Conservation (phyloP, 345 rosid species). For the Brassica carinata region DNA sequence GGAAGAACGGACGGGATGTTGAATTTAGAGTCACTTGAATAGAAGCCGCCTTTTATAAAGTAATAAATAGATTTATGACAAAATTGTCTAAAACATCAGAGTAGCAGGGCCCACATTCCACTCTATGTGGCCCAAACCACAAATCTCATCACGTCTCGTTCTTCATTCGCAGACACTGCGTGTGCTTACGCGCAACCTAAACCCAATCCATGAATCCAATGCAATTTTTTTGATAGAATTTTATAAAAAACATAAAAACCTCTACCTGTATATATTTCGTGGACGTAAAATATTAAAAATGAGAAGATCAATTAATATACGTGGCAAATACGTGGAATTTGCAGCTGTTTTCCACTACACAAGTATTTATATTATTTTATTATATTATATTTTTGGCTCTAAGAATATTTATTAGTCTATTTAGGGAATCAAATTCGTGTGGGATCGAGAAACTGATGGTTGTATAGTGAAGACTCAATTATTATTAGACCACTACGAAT, state of each 20-base stretch:
- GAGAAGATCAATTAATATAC: not conserved
- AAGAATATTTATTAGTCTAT: slow-evolving; percentile 8
- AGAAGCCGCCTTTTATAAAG: not conserved
- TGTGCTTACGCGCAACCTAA: slow-evolving; percentile 8
- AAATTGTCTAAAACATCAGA: not conserved
- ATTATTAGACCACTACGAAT: not conserved
- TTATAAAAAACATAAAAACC: not conserved
- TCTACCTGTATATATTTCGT: not conserved
- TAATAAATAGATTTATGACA: not conserved
- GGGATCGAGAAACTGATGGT: not conserved
- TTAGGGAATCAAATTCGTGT: not conserved
- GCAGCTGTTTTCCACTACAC: slow-evolving; percentile 40
- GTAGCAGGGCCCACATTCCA: slow-evolving; percentile 29
- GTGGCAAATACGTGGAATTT: slow-evolving; percentile 35
- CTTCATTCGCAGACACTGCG: not conserved
- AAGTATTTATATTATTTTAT: not conserved
- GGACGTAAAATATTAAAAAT: not conserved
- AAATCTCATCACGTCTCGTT: slow-evolving; percentile 35
- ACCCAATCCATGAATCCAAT: too few relatives aligned
- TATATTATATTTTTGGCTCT: not conserved
- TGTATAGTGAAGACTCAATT: not conserved
- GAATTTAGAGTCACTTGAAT: not conserved
- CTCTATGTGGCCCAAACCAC: slow-evolving; percentile 34
- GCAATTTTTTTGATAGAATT: not conserved
- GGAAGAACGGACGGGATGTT: not conserved